phyloP scores from a whole-genome alignment of 805 yeast genomes.

The Isabelozyma rhagii region DNA sequence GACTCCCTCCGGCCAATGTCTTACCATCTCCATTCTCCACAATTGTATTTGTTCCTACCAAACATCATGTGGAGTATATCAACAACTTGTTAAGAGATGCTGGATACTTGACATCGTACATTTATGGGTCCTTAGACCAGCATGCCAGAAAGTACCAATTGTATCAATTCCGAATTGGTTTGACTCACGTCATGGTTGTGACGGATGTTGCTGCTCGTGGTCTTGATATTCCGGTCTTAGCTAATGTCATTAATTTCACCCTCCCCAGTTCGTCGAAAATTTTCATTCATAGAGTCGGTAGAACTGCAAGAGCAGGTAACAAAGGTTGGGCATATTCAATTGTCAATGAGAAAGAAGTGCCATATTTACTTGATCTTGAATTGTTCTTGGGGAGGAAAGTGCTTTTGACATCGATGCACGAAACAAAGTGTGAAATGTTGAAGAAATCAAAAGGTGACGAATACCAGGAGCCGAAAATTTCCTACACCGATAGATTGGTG shows the following conservation, averaged over 20 bases:
- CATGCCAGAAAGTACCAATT: conserved; percentile 89
- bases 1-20: conserved; percentile 75
- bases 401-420: conserved; percentile 65
- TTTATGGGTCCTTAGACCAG: conserved; percentile 94
- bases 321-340: conserved; percentile 97
- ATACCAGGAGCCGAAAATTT: conserved; percentile 53
- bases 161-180: conserved; percentile 78
- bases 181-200: conserved; percentile 84
- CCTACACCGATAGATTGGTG: conserved; percentile 74
- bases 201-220: conserved; percentile 99
- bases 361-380: conserved; percentile 87
- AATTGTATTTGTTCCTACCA: conserved; percentile 91
- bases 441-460: conserved; percentile 42
- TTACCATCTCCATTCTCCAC: conserved; percentile 85
- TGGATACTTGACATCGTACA: conserved; percentile 85
- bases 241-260: conserved; percentile 89
- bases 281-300: conserved; percentile 95
- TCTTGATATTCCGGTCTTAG: conserved; percentile 94
- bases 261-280: conserved; percentile 91
- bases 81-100: conserved; percentile 64
- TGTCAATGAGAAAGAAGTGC: conserved; percentile 79
- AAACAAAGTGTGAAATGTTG: conserved; percentile 53
- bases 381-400: conserved; percentile 84
- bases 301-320: conserved; percentile 99
- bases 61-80: conserved; percentile 95